Percentiles rank a stretch among this genome's conserved stretches.
phyloP scores from a whole-genome alignment of 2,329 filamentous ascomycete genomes.

The Colletotrichum zoysiae region DNA sequence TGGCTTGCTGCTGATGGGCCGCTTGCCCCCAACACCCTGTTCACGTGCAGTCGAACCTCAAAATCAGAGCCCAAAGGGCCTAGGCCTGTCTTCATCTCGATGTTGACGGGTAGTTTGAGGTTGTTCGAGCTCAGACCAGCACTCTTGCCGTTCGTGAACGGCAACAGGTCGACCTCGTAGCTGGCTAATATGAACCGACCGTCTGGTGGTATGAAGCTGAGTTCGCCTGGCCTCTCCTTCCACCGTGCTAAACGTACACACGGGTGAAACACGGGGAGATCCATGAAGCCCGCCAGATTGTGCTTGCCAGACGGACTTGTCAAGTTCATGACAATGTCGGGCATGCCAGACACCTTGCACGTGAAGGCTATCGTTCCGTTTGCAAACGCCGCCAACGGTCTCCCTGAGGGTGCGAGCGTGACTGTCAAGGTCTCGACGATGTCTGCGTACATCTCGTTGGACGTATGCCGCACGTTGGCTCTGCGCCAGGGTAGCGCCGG shows the following conservation, averaged over 20 bases:
- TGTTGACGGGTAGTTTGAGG: slow-evolving; percentile 83
- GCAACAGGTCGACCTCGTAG: slow-evolving; percentile 93
- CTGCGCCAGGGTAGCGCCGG: slow-evolving; percentile 86
- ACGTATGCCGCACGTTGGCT: slow-evolving; percentile 93
- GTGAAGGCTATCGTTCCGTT: slow-evolving; percentile 96
- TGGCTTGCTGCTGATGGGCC: slow-evolving; percentile 52
- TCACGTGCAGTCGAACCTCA: slow-evolving; percentile 82
- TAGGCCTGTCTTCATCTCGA: slow-evolving; percentile 85
- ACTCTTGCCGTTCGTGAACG: slow-evolving; percentile 71
- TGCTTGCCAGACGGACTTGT: slow-evolving; percentile 85
- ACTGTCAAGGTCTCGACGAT: slow-evolving; percentile 91
- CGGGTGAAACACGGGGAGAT: slow-evolving; percentile 94
- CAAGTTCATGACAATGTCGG: slow-evolving; percentile 86
- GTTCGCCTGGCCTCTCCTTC: slow-evolving; percentile 87
- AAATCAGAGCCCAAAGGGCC: slow-evolving; percentile 85
- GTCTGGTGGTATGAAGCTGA: slow-evolving; percentile 97
- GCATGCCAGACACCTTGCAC: slow-evolving; percentile 92
- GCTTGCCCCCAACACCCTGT: slow-evolving; percentile 66
- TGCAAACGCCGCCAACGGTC: slow-evolving; percentile 86
- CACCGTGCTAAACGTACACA: slow-evolving; percentile 92
- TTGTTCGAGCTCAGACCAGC: slow-evolving; percentile 69
- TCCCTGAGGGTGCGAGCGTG: slow-evolving; percentile 89
- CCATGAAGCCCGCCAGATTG: slow-evolving; percentile 79
- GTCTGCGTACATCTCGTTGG: slow-evolving; percentile 97
- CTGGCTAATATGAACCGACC: slow-evolving; percentile 93